Evolutionary conservation across 2,329 filamentous ascomycete genomes (phyloP).

Genomic region (Torrubiella hemipterigena): DNA sequence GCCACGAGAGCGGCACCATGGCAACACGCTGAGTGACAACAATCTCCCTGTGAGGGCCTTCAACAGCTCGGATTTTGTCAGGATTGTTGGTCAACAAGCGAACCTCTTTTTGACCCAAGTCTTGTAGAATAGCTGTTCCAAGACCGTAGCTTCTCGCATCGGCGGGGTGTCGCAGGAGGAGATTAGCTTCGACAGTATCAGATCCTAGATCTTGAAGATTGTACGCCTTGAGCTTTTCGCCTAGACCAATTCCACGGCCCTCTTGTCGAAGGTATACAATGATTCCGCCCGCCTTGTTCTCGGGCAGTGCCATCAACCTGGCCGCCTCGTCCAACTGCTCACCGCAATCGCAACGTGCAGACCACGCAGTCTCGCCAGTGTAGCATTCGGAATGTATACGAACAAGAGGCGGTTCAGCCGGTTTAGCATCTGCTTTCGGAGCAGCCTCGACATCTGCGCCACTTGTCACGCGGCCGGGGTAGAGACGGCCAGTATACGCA

Average conservation of each 20-base stretch:
- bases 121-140: constrained; percentile 87
- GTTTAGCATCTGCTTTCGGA: constrained; percentile 1
- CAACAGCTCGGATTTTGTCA: constrained; percentile 89
- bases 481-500: constrained; percentile 80
- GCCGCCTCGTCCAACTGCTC: constrained; percentile 97
- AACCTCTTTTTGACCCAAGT: constrained; percentile 70
- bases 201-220: constrained; percentile 93
- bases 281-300: constrained; percentile 59
- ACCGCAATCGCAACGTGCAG: constrained; percentile 91
- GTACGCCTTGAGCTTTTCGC: constrained; percentile 95
- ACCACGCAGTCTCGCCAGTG: constrained; percentile 97
- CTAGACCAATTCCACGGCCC: constrained; percentile 85
- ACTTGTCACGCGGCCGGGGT: constrained; percentile 71
- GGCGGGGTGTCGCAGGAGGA: constrained; percentile 81
- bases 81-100: constrained; percentile 91
- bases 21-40: constrained; percentile 80
- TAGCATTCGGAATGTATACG: constrained; percentile 98
- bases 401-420: constrained; percentile 52
- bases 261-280: constrained; percentile 95
- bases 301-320: constrained; percentile 71
- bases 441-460: constrained; percentile 23
- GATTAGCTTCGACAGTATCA: constrained; percentile 95
- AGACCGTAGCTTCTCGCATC: constrained; percentile 91
- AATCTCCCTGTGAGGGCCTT: constrained; percentile 81
- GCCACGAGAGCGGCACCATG: constrained; percentile 94